Evolutionary conservation across 148 eudicot species (phyloP).

Genomic region (Rhododendron henanense): DNA sequence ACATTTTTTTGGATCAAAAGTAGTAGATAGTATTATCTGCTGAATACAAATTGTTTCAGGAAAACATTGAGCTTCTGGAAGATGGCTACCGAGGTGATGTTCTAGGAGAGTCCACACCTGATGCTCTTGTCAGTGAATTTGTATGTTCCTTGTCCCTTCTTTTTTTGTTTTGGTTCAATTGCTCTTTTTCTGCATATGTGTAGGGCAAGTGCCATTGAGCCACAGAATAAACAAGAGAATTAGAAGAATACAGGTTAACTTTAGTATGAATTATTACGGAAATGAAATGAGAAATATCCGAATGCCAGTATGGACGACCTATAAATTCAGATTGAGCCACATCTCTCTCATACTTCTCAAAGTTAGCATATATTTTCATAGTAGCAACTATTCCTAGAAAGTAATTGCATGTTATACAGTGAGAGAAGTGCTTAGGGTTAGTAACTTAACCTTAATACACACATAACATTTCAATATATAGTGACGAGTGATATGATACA

Average conservation of each 20-base stretch:
- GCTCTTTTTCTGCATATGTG: neutral
- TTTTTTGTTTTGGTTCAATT: neutral
- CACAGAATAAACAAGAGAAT: neutral
- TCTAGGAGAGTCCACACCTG: slow-evolving; percentile 92
- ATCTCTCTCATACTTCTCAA: neutral
- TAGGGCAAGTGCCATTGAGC: neutral
- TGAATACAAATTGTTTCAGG: slow-evolving; percentile 41
- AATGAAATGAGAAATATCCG: neutral
- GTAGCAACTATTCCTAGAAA: neutral
- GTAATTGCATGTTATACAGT: neutral
- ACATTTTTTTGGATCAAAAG: neutral
- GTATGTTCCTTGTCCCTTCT: slow-evolving; percentile 43
- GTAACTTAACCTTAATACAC: neutral
- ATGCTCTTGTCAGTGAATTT: slow-evolving; percentile 85
- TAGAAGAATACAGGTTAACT: neutral
- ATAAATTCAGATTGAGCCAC: neutral
- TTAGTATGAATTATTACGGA: neutral
- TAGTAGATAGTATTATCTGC: neutral
- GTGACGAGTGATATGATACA: neutral
- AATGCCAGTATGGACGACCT: neutral
- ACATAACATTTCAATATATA: neutral
- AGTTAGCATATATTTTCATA: neutral
- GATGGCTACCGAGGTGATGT: slow-evolving; percentile 88
- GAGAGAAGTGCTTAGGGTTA: neutral
- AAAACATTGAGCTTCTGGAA: slow-evolving; percentile 48